Evolutionary conservation across 495 filamentous ascomycete genomes (phyloP).

Genomic region (Penicillium bovifimosum): DNA sequence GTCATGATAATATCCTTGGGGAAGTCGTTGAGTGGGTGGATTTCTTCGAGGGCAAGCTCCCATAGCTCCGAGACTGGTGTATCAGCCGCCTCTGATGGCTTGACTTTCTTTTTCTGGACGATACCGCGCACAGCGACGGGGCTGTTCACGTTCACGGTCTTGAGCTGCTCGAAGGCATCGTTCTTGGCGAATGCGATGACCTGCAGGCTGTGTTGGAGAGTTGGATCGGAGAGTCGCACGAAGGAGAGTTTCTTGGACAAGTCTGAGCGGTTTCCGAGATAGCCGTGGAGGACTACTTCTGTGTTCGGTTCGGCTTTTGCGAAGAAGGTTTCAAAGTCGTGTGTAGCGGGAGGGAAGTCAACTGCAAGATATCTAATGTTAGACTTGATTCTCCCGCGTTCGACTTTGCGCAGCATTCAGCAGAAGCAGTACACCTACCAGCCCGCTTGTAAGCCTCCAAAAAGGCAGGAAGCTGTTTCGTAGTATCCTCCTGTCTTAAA

Average conservation of each 20-base stretch:
- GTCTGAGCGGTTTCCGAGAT: conserved; percentile 57
- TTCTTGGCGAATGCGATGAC: conserved; percentile 46
- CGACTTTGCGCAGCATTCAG: background rate
- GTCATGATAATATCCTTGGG: conserved; percentile 70
- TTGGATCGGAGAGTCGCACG: conserved; percentile 52
- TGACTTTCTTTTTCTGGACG: conserved; percentile 41
- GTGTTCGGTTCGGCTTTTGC: conserved; percentile 35
- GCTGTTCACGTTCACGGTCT: conserved; percentile 41
- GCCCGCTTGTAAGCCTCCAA: conserved; percentile 46
- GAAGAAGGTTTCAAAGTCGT: conserved; percentile 43
- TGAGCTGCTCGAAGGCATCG: conserved; percentile 42
- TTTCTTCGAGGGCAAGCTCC: conserved; percentile 57
- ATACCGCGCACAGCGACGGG: conserved; percentile 49
- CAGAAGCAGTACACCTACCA: conserved; percentile 28
- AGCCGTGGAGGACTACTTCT: conserved; percentile 64
- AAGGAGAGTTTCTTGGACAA: conserved; percentile 64
- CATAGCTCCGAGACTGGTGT: conserved; percentile 33
- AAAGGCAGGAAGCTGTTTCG: conserved; percentile 20
- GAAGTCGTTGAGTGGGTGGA: conserved; percentile 69
- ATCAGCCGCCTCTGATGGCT: conserved; percentile 19
- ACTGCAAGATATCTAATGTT: conserved; percentile 32
- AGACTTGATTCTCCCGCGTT: background rate
- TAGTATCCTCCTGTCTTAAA: conserved; percentile 21
- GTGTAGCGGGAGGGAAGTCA: conserved; percentile 46
- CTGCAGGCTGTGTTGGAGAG: conserved; percentile 46